Evolutionary conservation across 805 yeast species (phyloP).

Genomic region (Saturnispora hagleri): DNA sequence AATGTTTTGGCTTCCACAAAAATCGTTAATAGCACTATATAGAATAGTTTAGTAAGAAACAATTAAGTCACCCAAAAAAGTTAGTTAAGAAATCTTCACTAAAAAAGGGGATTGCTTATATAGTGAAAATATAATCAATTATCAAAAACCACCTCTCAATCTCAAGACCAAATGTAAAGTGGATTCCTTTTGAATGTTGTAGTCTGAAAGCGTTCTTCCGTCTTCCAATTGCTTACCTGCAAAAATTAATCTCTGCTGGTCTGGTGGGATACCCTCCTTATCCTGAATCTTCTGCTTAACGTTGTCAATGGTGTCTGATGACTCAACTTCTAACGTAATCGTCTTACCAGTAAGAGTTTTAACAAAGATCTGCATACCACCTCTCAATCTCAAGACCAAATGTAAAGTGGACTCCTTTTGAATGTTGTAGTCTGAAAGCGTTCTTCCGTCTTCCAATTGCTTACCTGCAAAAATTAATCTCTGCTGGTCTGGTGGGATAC

Average conservation of each 20-base stretch:
- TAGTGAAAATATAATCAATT: not conserved
- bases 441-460: slow-evolving; percentile 99
- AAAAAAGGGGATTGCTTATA: not conserved
- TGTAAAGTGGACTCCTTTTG: slow-evolving; percentile 98
- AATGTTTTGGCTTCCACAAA: slow-evolving; percentile 11
- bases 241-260: slow-evolving; percentile 93
- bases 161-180: slow-evolving; percentile 93
- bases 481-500: slow-evolving; percentile 99
- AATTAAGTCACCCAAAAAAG: not conserved
- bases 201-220: slow-evolving; percentile 93
- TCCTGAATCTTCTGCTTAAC: slow-evolving; percentile 96
- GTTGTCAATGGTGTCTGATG: slow-evolving; percentile 94
- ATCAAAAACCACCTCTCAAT: slow-evolving; percentile 77
- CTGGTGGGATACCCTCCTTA: slow-evolving; percentile 97
- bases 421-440: slow-evolving; percentile 98
- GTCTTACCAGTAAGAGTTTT: slow-evolving; percentile 56
- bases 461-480: slow-evolving; percentile 99
- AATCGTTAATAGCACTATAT: not conserved
- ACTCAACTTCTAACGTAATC: slow-evolving; percentile 89
- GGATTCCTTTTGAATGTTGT: slow-evolving; percentile 98
- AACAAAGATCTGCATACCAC: slow-evolving; percentile 61
- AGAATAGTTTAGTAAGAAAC: not conserved
- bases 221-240: slow-evolving; percentile 97
- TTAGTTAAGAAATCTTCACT: not conserved
- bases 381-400: slow-evolving; percentile 79